Base-by-base conservation (phyloP, 1,284 basidiomycete genomes). In the Mycosarcoma maydis region DNA sequence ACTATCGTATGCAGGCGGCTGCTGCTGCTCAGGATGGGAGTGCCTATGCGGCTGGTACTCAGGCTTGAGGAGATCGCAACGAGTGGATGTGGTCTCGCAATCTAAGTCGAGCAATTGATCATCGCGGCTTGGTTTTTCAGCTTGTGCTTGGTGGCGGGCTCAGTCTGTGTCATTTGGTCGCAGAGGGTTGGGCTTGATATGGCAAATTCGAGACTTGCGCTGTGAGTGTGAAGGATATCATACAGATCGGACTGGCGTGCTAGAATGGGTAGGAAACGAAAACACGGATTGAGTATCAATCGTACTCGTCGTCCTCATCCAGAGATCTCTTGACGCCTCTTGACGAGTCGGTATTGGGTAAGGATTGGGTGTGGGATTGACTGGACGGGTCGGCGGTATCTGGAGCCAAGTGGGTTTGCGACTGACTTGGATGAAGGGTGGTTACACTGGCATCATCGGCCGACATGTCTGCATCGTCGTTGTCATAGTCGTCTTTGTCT, bases 241-340 rank as follows among this genome's bases (percentile, higher is more conserved):
- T n/a, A n/a, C n/a, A n/a, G n/a, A n/a, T n/a, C n/a, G n/a, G n/a
- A n/a, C n/a, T n/a, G n/a, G n/a, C n/a, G n/a, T n/a, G n/a, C n/a
- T n/a, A n/a, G n/a, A n/a, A n/a, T n/a, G n/a, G n/a, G n/a, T n/a
- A n/a, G n/a, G n/a, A n/a, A n/a, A n/a, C n/a, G n/a, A n/a, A n/a
- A n/a, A n/a, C n/a, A n/a, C n/a, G n/a, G n/a, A n/a, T n/a, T n/a
- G 9, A 8, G 8, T 19, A 33, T 54, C 48, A 81, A 40, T 81
- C 80, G 40, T 81, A 81, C 10, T 81, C 78, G 19, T 81, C 75
- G 42, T 81, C 80, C 34, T 81, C 80, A 10, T 81, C 80, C 27
- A 81, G 47, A 11, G 51, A 62, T 9, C 80, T 66, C 42, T 81
- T 81, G 8, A 56, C 54, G 10, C 80, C 77, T 34, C 73, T 60